A percentile compares a stretch with the other conserved stretches of the same genome.
Evolutionary conservation across 2,329 filamentous ascomycete genomes (phyloP).

Genomic region (Aspergillus piperis): DNA sequence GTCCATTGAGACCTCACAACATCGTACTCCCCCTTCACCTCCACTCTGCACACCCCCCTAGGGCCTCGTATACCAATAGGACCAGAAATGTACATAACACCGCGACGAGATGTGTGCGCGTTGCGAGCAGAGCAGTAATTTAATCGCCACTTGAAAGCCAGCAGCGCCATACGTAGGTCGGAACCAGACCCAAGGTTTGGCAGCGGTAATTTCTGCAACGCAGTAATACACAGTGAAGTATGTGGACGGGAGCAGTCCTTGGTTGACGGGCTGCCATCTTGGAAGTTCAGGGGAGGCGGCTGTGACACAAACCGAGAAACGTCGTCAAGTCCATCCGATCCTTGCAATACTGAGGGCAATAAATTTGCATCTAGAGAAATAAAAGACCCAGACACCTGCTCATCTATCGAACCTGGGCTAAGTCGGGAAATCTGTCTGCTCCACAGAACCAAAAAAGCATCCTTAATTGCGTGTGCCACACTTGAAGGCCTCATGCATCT

Average conservation of each 20-base stretch:
- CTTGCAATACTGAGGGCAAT: conserved; percentile 17
- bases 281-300: conserved; percentile 16
- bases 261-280: conserved; percentile 19
- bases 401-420: conserved; percentile 13
- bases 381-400: conserved; percentile 16
- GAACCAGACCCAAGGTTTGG: conserved; percentile 37
- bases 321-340: conserved; percentile 21
- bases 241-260: conserved; percentile 21
- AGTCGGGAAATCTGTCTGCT: conserved; percentile 31
- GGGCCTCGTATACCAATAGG: conserved; percentile 37
- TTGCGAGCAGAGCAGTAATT: conserved; percentile 25
- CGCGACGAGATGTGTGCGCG: conserved; percentile 29
- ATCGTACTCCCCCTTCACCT: conserved; percentile 41
- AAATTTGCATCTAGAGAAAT: conserved; percentile 16
- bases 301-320: conserved; percentile 21
- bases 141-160: conserved; percentile 35
- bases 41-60: conserved; percentile 37
- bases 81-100: conserved; percentile 37
- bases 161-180: conserved; percentile 35
- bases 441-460: conserved; percentile 35
- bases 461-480: conserved; percentile 35
- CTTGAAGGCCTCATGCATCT: conserved; percentile 34
- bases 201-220: conserved; percentile 36
- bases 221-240: conserved; percentile 34
- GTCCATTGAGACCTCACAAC: conserved; percentile 33